phyloP scores from a whole-genome alignment of 768 basidiomycete genomes.

The Hebeloma cylindrosporum region DNA sequence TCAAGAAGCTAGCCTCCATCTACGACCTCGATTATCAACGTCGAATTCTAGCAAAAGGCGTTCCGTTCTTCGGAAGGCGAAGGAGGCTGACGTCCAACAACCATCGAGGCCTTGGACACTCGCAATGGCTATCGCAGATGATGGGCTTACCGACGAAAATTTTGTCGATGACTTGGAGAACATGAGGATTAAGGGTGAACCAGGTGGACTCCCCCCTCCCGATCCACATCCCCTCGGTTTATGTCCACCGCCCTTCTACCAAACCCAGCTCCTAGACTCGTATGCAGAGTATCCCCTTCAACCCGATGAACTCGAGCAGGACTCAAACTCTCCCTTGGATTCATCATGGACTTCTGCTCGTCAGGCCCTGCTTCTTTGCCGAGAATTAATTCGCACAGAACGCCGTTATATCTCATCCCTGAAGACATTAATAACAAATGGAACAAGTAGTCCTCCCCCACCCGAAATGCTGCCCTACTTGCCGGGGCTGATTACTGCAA shows the following conservation, averaged over 20 bases:
- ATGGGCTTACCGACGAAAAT: constrained; percentile 49
- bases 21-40: neutral
- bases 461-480: constrained; percentile 52
- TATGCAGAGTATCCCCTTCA: constrained; percentile 27
- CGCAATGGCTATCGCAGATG: constrained; percentile 50
- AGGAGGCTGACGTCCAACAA: constrained; percentile 5
- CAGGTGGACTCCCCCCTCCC: constrained; percentile 4
- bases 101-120: constrained; percentile 38
- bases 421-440: constrained; percentile 32
- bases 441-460: constrained; percentile 46
- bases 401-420: constrained; percentile 41
- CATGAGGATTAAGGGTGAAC: constrained; percentile 30
- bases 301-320: constrained; percentile 17
- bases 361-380: constrained; percentile 37
- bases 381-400: constrained; percentile 44
- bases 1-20: no score
- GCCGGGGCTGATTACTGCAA: constrained; percentile 49
- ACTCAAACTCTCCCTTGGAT: constrained; percentile 14
- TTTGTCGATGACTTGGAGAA: constrained; percentile 48
- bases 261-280: constrained; percentile 25
- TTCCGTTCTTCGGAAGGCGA: constrained; percentile 20
- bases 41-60: constrained; percentile 4
- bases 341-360: constrained; percentile 39
- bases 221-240: constrained; percentile 16
- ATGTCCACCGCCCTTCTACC: constrained; percentile 22